Evolutionary conservation across 2,329 filamentous ascomycete species (phyloP), one percentile per base, ranked within the genome.

Genomic region (Ceratocystis papillata): DNA sequence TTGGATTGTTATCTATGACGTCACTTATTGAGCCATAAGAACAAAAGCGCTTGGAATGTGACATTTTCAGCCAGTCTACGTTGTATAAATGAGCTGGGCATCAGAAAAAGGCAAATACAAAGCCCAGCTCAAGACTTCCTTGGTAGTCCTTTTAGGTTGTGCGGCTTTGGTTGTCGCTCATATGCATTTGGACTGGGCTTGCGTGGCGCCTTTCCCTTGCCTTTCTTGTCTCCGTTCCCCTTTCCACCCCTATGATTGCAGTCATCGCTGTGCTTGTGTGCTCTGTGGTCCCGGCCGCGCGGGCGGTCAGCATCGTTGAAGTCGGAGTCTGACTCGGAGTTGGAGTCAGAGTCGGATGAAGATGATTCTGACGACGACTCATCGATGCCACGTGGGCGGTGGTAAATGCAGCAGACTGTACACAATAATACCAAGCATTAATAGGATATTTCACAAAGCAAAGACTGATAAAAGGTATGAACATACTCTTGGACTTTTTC

Each of bases 321-420:
- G 45, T 69, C 70, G 63, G 73, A 63, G 45, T 48, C 60, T 3
- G 15, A 62, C 69, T 72, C 72, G 65, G 73, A 70, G 64, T 73
- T 73, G 5, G 74, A 73, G 67, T 75, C 73, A n/a, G 81, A 82
- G 68, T 85, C 60, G 22, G 76, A 79, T 6, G 76, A 78, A 3
- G 79, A 81, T 59, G 80, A 81, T 15, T 79, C 82, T 0, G 79
- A 83, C n/a, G 82, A 84, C 63, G 87, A 94, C 75, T 97, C 93
- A 74, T 88, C 90, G 3, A 90, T 85, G 10, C 81, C 83, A 70
- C 87, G 88, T 5, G 90, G 87, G 68, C 88, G 88, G 78, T 96
- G 93, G 77, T 96, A 99, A 75, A 99, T 99, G 76, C 94, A 99
- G 81, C 94, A 99, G n/a, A 97, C 94, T 96, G 69, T 33, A 15